Base-by-base conservation (phyloP, 768 basidiomycete species). In the Gelatoporia subvermispora region DNA sequence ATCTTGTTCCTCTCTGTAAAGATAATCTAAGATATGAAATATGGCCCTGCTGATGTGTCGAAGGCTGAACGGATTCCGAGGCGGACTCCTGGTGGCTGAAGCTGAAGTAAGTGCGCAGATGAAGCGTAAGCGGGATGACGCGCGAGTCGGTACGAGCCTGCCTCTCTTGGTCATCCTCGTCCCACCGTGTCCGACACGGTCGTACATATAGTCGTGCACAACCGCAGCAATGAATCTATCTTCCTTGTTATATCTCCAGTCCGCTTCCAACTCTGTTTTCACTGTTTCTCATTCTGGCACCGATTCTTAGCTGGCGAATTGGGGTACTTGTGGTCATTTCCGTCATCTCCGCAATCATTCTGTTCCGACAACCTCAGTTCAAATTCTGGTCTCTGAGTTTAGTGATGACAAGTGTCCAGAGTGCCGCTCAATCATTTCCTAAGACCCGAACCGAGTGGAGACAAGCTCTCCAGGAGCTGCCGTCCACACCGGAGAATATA, bases 401-500 rank as follows among this genome's bases (percentile, higher is more conserved):
- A 13, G 13, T 31, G 17, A 61, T 56, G 57, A 43, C 55, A 21
- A 48, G 58, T 41, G 48, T 55, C 20, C 54, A 48, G 35, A 45
- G 24, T 9, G 34, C 54, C 8, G 22, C 15, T 8, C 25, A 49
- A 10, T n/a, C 48, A 0, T 51, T 61, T 34, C 65, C 77, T 3
- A 69, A 66, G 47, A 68, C 72, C 8, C 70, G 66, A 23, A 50
- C 58, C 1, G 68, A 71, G 50, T 85, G 82, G 82, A 64, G 63
- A 38, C 68, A 69, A 38, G 79, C 78, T 2, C 71, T 85, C 3
- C 72, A 78, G 2, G 65, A 71, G 0, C 72, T 85, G 0, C 82
- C 84, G 0, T 57, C 73, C 3, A 77, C 74, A 1, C 78, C 80
- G 3, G 62, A 73, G n/a, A 74, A 76, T 34, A 84, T 88, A 18